Evolutionary conservation across 2,329 filamentous ascomycete genomes (phyloP), one percentile per base, ranked within the genome.

Genomic region (Fusarium sp.): DNA sequence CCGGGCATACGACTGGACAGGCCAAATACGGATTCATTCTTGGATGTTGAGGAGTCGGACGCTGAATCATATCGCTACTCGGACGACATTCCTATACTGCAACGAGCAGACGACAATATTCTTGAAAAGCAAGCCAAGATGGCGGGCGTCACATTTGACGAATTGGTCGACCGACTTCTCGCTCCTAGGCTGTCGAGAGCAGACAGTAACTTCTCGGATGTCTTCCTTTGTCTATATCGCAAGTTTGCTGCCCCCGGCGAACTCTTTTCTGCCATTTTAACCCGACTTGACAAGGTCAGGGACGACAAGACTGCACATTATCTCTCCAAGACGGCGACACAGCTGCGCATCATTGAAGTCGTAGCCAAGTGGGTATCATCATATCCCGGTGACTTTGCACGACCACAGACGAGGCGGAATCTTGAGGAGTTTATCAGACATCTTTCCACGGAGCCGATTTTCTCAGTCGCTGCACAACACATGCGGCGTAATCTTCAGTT

Each of bases 301-400:
- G 90, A 91, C 50, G 91, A 93, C 69, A 91, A 89, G 74, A 87
- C 88, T 11, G 88, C 91, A 1, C 89, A 91, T 73, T 92, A 94
- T 72, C 89, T 98, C 50, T 92, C 92, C 63, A 94, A 93, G 77
- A 95, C 93, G 45, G 91, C 93, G 9, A 91, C 92, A 6, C 96
- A 98, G 80, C 88, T 98, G 64, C 91, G 95, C 61, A 93, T 96
- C 70, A 91, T 98, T 42, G 92, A 94, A 75, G 91, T 97, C 8
- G 86, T 98, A 68, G 94, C 95, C 6, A 94, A 94, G 81, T 99
- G 97, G 97, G 92, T 97, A 2, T 91, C 92, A 18, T 87, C 92
- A 50, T 98, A 98, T 82, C 95, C 97, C 0, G 96, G 95, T 18
- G 97, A 99, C 82, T 98, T 98, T 86, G 95, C 95, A 1, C 91